Evolutionary conservation across 208 protist species (phyloP).

Genomic region (Leishmania braziliensis): DNA sequence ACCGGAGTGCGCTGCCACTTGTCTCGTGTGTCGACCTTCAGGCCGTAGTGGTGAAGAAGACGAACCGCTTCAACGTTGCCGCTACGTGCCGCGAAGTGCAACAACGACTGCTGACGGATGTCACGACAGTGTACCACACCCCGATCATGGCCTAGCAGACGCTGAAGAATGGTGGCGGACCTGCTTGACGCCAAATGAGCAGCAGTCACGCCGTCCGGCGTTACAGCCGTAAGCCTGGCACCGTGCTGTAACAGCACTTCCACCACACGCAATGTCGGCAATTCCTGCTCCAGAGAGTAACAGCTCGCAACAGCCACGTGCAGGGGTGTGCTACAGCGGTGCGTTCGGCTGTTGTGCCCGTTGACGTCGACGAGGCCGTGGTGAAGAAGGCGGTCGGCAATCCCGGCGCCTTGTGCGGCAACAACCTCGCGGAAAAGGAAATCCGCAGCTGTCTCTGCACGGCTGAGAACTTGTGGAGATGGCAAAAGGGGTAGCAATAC

Average conservation of each 20-base stretch:
- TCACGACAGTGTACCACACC: constrained; percentile 39
- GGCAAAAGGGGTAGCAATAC: neutral
- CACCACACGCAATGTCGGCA: constrained; percentile 22
- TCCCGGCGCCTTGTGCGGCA: constrained; percentile 15
- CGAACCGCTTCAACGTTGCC: constrained; percentile 34
- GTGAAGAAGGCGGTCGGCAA: constrained; percentile 37
- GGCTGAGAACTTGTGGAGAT: neutral
- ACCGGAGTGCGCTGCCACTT: constrained; percentile 72
- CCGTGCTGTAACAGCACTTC: constrained; percentile 37
- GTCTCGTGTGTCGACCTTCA: constrained; percentile 40
- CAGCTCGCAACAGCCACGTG: constrained; percentile 44
- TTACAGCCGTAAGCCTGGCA: constrained; percentile 44
- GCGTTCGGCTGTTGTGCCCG: constrained; percentile 39
- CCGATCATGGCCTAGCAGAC: constrained; percentile 17
- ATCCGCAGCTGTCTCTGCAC: neutral
- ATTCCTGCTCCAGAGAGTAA: neutral
- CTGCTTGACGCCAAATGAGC: constrained; percentile 42
- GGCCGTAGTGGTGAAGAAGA: constrained; percentile 34
- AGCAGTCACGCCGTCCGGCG: constrained; percentile 54
- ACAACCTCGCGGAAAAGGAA: constrained; percentile 38
- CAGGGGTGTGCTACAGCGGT: constrained; percentile 51
- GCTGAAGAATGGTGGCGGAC: constrained; percentile 21
- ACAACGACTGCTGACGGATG: constrained; percentile 54
- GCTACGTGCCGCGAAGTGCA: constrained; percentile 60
- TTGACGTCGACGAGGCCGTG: constrained; percentile 40